A percentile compares a stretch with the other conserved stretches of the same genome.
Conservation (phyloP, 306 rosid species). For the Boehmeria nivea region DNA sequence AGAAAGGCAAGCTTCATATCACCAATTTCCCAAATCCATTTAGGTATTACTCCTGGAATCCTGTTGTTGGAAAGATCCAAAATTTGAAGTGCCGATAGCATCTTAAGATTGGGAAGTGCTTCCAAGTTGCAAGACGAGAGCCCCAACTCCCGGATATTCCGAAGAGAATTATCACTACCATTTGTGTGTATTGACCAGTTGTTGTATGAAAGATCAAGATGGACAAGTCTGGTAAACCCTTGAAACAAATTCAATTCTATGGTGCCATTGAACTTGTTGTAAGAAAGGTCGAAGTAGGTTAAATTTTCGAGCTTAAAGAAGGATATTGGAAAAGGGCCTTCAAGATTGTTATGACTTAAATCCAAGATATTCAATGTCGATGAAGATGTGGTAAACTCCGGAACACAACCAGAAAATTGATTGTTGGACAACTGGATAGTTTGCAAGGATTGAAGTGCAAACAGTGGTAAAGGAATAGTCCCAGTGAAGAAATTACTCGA, state of each 20-base stretch:
- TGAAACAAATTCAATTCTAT: slow-evolving; percentile 17
- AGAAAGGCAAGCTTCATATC: rapidly evolving
- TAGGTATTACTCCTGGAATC: slow-evolving; percentile 22
- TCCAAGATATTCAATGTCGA: slow-evolving; percentile 24
- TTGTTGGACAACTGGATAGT: slow-evolving; percentile 10
- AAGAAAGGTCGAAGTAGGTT: slow-evolving; percentile 10
- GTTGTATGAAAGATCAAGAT: slow-evolving; percentile 39
- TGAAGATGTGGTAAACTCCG: slow-evolving; percentile 5
- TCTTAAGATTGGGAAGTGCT: slow-evolving; percentile 7
- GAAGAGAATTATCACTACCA: slow-evolving; percentile 4
- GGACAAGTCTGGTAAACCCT: slow-evolving; percentile 10
- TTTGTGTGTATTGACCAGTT: slow-evolving; percentile 15
- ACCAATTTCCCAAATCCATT: slow-evolving; percentile 19
- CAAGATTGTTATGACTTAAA: slow-evolving; percentile 34
- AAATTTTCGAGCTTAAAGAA: slow-evolving; percentile 24
- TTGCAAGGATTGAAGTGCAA: slow-evolving; percentile 11
- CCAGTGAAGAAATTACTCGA: slow-evolving; percentile 15
- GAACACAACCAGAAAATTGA: slow-evolving; percentile 10
- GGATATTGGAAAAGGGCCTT: slow-evolving; percentile 34
- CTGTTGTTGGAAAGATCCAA: slow-evolving; percentile 37
- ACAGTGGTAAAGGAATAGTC: slow-evolving; percentile 18
- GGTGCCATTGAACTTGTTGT: slow-evolving; percentile 38
- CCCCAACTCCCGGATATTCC: background rate
- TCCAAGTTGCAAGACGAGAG: slow-evolving; percentile 20
- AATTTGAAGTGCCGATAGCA: rapidly evolving